These are phyloP conservation scores for Jimgerdemannia flammicorona DNA, from an alignment of 192 early-diverging fungal genomes.

Conservation along the genomic window DNA sequence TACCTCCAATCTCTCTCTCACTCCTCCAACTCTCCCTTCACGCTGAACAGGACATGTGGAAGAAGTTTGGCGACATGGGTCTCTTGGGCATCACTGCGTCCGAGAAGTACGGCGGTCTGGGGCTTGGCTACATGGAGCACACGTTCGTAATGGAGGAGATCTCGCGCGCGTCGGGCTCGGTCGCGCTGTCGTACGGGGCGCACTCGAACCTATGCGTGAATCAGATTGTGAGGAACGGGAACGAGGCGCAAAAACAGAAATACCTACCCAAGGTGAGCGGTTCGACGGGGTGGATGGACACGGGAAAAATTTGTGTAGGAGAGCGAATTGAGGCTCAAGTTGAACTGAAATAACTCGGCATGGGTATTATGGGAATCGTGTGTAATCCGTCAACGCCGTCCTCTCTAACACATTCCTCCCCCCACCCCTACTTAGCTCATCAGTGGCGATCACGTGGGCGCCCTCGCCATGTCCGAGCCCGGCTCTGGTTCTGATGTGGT, in stretches of 20 bases:
- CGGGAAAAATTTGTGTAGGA: background rate
- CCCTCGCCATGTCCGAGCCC: slow-evolving; percentile 93
- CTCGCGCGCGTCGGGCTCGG: slow-evolving; percentile 81
- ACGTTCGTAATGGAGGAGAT: slow-evolving; percentile 93
- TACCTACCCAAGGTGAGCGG: slow-evolving; percentile 67
- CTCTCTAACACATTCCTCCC: background rate
- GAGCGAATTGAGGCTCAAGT: background rate
- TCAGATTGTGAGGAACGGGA: slow-evolving; percentile 92
- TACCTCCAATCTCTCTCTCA: too few relatives aligned
- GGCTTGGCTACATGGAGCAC: slow-evolving; percentile 89
- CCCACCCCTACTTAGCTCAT: slow-evolving; percentile 50
- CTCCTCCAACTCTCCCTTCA: background rate
- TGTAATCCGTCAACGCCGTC: background rate
- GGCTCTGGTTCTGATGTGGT: slow-evolving; percentile 91
- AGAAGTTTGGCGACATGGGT: slow-evolving; percentile 95
- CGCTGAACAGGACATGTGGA: slow-evolving; percentile 82
- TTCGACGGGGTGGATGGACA: slow-evolving; percentile 13
- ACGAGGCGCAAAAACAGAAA: slow-evolving; percentile 79
- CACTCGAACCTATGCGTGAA: slow-evolving; percentile 98
- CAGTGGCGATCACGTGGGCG: slow-evolving; percentile 83
- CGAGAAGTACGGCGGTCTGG: slow-evolving; percentile 83
- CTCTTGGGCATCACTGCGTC: slow-evolving; percentile 88
- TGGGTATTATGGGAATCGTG: background rate
- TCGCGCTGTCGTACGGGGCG: slow-evolving; percentile 91
- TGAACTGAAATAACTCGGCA: background rate